Base-by-base conservation (phyloP, 371 early-diverging fungal species). In the Capillidium heterosporum region DNA sequence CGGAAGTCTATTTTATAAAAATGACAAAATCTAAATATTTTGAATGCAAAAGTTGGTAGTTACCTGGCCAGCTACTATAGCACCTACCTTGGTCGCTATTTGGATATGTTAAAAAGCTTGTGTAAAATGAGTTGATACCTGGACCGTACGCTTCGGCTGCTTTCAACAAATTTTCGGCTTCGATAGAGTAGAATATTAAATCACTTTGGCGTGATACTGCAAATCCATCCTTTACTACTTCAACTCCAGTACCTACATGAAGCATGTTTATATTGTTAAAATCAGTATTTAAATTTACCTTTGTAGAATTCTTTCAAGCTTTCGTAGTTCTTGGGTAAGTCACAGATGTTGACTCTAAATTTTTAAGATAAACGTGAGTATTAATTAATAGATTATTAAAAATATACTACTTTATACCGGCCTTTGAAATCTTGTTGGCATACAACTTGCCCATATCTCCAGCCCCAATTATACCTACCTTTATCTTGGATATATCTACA, bases 401-500 rank as follows among this genome's bases (percentile, higher is more conserved):
- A n/a, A 21, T 47, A 24, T 62, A 80, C 85, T 73, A 70, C 63
- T 81, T 81, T 82, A 84, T 91, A 10, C 93, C 93, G 8, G 84
- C 82, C 31, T 72, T 65, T 19, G 70, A 61, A 32, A 94, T 75
- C 32, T 70, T 65, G 21, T 70, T 66, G 0, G 90, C 92, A 61
- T 94, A 95, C 41, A 95, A 80, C 32, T 80, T 73, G 26, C 95
- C 96, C 95, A 95, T 95, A 65, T 89, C 94, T 57, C 95, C 95
- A 57, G 84, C 73, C 29, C 86, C 85, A 57, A 85, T 85, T 58
- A 87, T 80, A 41, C 87, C 86, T 54, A 86, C 68, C 54, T 86
- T n/a, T n/a, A n/a, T n/a, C n/a, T n/a, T n/a, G n/a, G n/a, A n/a
- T n/a, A n/a, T n/a, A n/a, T n/a, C n/a, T n/a, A n/a, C n/a, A n/a